These are phyloP conservation scores for Neofusicoccum sp. DNA, from an alignment of 2,329 filamentous ascomycete genomes.

Conservation along the genomic window DNA sequence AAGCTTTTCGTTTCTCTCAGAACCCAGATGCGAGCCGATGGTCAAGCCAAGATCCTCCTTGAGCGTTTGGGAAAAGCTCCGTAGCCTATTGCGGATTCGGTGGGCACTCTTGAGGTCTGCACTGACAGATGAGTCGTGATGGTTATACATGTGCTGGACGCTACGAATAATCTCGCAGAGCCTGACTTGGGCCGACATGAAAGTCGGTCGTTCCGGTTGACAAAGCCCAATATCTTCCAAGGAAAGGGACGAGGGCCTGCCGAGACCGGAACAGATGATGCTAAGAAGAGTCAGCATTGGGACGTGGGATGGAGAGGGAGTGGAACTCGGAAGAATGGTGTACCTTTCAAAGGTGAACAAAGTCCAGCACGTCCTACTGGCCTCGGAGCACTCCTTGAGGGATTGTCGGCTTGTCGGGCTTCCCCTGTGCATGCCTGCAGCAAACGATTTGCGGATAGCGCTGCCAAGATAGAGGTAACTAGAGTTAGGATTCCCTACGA, in stretches of 20 bases:
- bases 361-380: conserved; percentile 11
- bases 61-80: not conserved
- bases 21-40: not conserved
- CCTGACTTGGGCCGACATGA: conserved; percentile 6
- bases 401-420: conserved; percentile 2
- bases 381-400: conserved; percentile 7
- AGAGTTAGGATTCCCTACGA: conserved; percentile 14
- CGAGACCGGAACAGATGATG: conserved; percentile 9
- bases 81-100: conserved; percentile 10
- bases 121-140: conserved; percentile 9
- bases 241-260: conserved; percentile 10
- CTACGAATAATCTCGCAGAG: conserved; percentile 9
- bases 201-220: conserved; percentile 3
- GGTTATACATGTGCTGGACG: conserved; percentile 15
- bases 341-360: conserved; percentile 13
- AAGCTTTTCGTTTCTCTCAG: conserved; percentile 1
- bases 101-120: conserved; percentile 9
- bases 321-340: not conserved
- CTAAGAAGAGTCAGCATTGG: not conserved
- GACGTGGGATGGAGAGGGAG: not conserved
- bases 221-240: conserved; percentile 6
- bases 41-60: conserved; percentile 13
- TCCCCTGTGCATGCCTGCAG: conserved; percentile 15
- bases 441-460: conserved; percentile 15
- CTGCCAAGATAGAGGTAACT: conserved; percentile 12